Evolutionary conservation across 2,329 filamentous ascomycete species (phyloP), one percentile per base, ranked within the genome.

Genomic region (Cercospora sp.): DNA sequence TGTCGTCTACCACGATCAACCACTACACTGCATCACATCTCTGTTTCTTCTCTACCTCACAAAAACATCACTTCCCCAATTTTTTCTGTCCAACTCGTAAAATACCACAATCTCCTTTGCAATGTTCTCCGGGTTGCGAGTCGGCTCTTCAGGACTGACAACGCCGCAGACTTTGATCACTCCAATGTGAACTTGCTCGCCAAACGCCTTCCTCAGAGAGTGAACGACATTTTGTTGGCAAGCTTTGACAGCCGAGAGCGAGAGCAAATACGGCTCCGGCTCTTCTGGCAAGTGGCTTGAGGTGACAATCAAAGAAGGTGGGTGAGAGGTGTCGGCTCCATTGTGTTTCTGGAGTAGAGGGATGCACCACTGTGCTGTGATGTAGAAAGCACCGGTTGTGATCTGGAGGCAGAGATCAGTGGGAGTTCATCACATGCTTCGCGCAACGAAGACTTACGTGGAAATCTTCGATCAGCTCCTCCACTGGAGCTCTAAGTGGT

Each of bases 391-490:
- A 18, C 55, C 30, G 40, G 59, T 67, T 12, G 65, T 67, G 23
- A 57, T 26, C 68, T 55, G 6, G 9, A 55, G 7, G 2, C 20
- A 55, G 48, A 3, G 2, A 6, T 55, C 6, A 53, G 48, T 28
- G 4, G 20, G n/a, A 20, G 10, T 28, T 28, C 28, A 60, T 58
- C 12, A 20, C n/a, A 9, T 48, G 10, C 18, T 42, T 2, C 23
- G 18, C 16, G 18, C 31, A 13, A 30, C 10, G 5, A 16, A 16
- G n/a, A 42, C 61, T n/a, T 12, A 67, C 68, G 13, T 28, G 55
- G 26, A 68, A 68, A 18, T 71, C 69, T 23, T 71, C 69, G 18
- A 67, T 68, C 3, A 71, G 8, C 53, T 71, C 69, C 13, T 65
- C 64, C 4, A 69, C 51, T 10, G 63, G 33, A 8, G 67, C 63